Conservation (phyloP, 1,284 basidiomycete genomes). For the Sphaerobolus stellatus region DNA sequence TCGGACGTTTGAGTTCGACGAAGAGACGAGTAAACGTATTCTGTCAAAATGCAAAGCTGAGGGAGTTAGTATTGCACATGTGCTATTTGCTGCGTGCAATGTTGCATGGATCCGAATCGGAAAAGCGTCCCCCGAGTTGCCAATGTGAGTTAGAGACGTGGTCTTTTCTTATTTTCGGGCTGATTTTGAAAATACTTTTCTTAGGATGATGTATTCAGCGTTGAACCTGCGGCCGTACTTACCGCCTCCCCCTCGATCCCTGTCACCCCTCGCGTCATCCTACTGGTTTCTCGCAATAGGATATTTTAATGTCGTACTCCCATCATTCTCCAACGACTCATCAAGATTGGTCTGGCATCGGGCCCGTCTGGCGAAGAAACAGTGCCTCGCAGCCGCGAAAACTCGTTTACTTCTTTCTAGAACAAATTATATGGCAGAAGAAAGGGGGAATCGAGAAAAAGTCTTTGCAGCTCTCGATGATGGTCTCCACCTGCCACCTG, state of each 20-base stretch:
- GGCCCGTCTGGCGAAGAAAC: slow-evolving; percentile 63
- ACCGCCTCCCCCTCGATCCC: slow-evolving; percentile 29
- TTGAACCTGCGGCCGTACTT: slow-evolving; percentile 70
- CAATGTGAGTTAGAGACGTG: slow-evolving; percentile 42
- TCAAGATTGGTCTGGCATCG: slow-evolving; percentile 63
- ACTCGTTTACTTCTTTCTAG: slow-evolving; percentile 58
- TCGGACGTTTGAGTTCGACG: slow-evolving; percentile 58
- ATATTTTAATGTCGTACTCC: slow-evolving; percentile 78
- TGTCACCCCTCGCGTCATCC: slow-evolving; percentile 38
- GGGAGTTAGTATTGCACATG: slow-evolving; percentile 72
- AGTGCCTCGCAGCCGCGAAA: slow-evolving; percentile 63
- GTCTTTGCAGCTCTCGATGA: slow-evolving; percentile 74
- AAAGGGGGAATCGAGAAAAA: slow-evolving; percentile 58
- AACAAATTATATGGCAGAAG: slow-evolving; percentile 60
- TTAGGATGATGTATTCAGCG: slow-evolving; percentile 77
- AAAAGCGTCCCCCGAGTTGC: slow-evolving; percentile 44
- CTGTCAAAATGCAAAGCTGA: slow-evolving; percentile 65
- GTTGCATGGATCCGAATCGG: slow-evolving; percentile 63
- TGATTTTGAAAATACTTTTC: slow-evolving; percentile 4
- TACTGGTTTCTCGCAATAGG: slow-evolving; percentile 78
- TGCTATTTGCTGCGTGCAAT: slow-evolving; percentile 73
- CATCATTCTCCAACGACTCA: slow-evolving; percentile 49
- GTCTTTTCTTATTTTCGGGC: background rate
- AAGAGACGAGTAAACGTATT: slow-evolving; percentile 54
- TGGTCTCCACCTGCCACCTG: slow-evolving; percentile 5